Evolutionary conservation across 768 basidiomycete genomes (phyloP).

Genomic region (Sporobolomyces phaffii): DNA sequence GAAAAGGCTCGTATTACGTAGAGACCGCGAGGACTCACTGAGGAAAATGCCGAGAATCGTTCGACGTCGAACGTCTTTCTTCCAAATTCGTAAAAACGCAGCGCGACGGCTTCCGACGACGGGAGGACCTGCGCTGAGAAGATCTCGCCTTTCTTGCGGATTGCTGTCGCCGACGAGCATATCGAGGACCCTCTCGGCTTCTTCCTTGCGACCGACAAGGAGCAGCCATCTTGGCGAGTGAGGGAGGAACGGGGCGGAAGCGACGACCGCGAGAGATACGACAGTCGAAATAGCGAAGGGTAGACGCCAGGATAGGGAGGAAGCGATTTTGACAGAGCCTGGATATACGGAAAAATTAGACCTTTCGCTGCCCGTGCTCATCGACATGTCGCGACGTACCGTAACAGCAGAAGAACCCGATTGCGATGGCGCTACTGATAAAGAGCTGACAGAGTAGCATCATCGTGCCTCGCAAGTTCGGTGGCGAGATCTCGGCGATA

Average conservation of each 20-base stretch:
- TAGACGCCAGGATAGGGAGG: slow-evolving; percentile 49
- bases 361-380: slow-evolving; percentile 43
- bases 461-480: slow-evolving; percentile 49
- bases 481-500: slow-evolving; percentile 44
- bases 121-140: slow-evolving; percentile 1
- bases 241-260: slow-evolving; percentile 46
- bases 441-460: slow-evolving; percentile 51
- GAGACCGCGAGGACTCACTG: not conserved
- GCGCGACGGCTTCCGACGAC: slow-evolving; percentile 1
- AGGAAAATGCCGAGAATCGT: slow-evolving; percentile 50
- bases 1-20: not conserved
- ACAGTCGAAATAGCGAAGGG: slow-evolving; percentile 44
- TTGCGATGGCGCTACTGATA: slow-evolving; percentile 51
- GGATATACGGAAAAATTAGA: not conserved
- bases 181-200: slow-evolving; percentile 45
- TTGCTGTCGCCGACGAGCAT: slow-evolving; percentile 44
- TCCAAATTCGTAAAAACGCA: slow-evolving; percentile 38
- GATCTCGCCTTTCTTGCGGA: slow-evolving; percentile 41
- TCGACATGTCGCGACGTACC: slow-evolving; percentile 41
- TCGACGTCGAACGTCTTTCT: slow-evolving; percentile 42
- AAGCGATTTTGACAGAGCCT: slow-evolving; percentile 43
- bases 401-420: slow-evolving; percentile 35
- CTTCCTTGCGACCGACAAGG: slow-evolving; percentile 46
- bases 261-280: slow-evolving; percentile 40
- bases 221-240: slow-evolving; percentile 51